Base-by-base conservation (phyloP, 23 red algal species). In the Gracilaria domingensis region DNA sequence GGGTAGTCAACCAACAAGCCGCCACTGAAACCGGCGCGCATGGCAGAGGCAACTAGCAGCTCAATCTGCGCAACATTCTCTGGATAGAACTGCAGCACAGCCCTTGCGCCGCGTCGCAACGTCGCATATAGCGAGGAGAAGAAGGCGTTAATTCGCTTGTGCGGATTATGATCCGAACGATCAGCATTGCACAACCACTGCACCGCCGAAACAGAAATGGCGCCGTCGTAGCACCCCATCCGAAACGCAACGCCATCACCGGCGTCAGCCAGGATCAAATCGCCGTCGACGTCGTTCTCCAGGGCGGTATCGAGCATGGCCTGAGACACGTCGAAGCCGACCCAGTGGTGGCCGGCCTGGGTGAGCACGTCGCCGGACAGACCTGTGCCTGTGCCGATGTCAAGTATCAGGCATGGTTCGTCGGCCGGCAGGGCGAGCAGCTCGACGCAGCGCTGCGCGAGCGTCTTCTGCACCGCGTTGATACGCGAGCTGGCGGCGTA, bases 101-200 rank as follows among this genome's bases (percentile, higher is more conserved):
- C 97, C 17, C 97, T 47, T 25, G 93, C 89, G 14, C 93, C 87
- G 29, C 80, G 54, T 45, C 86, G 67, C 37, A 98, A 38, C 58
- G 93, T 53, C 21, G 91, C 86, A 65, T 98, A 98, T 21, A 98
- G 85, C n/a, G 91, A 66, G 0, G 69, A 72, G 90, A 98, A 98
- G 75, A 98, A 98, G 0, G 35, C 32, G 72, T 82, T 81, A 14
- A 98, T 12, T 8, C 97, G 79, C 88, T 81, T 78, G 38, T 92
- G 76, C 28, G 97, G 97, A 62, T 94, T 87, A 40, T 93, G 61
- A 21, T 81, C 87, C 5, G 93, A 80, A 25, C 66, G 65, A 37
- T 96, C 93, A 8, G 94, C 97, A 16, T 94, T 93, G 60, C 97
- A 98, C 16, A 98, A 85, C 97, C 97, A 98, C 57, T 98, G 97